phyloP scores from a whole-genome alignment of 768 basidiomycete genomes.

The Hericium erinaceus region DNA sequence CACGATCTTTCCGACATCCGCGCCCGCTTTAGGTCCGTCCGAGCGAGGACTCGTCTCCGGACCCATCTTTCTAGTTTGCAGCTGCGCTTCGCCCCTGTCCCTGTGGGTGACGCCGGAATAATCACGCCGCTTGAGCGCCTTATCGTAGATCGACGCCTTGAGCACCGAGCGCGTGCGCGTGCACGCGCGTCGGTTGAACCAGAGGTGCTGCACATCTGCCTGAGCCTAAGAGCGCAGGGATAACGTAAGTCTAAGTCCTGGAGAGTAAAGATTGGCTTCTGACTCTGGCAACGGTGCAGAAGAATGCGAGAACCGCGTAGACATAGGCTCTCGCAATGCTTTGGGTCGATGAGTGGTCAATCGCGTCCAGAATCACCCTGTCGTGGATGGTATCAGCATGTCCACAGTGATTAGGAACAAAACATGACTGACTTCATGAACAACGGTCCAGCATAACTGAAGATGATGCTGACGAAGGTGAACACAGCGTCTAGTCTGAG shows the following conservation, averaged over 20 bases:
- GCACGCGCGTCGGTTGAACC: conserved; percentile 69
- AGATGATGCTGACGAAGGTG: conserved; percentile 58
- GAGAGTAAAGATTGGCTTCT: too few relatives aligned
- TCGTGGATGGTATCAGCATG: neutral
- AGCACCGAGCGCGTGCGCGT: conserved; percentile 70
- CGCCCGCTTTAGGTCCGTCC: conserved; percentile 62
- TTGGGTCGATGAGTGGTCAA: conserved; percentile 40
- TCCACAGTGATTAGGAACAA: neutral
- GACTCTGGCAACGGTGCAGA: conserved; percentile 49
- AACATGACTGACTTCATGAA: conserved; percentile 50
- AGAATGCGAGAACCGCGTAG: conserved; percentile 69
- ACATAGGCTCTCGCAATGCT: conserved; percentile 58
- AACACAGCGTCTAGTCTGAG: conserved; percentile 48
- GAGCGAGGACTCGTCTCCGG: too few relatives aligned
- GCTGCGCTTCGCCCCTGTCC: conserved; percentile 15
- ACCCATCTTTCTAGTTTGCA: neutral
- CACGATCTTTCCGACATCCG: conserved; percentile 84
- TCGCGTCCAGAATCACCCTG: conserved; percentile 49
- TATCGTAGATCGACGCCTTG: conserved; percentile 84
- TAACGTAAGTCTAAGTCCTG: too few relatives aligned
- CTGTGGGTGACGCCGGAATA: conserved; percentile 67
- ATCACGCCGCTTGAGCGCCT: conserved; percentile 76
- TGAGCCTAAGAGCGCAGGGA: conserved; percentile 17
- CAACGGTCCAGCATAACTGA: conserved; percentile 77
- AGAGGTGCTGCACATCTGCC: conserved; percentile 67